Conservation (phyloP, 495 filamentous ascomycete species). For the Penicillium cataractarum region DNA sequence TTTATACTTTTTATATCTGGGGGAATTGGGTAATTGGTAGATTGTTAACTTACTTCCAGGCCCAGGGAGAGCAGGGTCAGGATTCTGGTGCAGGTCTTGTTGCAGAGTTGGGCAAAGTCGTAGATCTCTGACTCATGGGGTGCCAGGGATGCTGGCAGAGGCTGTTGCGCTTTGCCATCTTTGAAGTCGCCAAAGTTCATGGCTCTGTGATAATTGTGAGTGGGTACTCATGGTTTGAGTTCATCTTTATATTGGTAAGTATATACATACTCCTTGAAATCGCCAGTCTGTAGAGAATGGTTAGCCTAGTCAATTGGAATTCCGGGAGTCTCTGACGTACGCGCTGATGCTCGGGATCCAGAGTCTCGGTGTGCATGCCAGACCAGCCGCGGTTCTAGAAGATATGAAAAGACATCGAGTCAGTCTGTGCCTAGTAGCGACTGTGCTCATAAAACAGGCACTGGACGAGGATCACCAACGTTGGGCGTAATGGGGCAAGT, state of each 20-base stretch:
- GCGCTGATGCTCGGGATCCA: constrained; percentile 83
- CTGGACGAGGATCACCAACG: constrained; percentile 34
- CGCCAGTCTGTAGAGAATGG: constrained; percentile 64
- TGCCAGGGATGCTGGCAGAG: constrained; percentile 68
- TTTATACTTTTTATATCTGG: constrained; percentile 18
- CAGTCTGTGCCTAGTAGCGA: neutral
- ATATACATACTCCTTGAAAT: constrained; percentile 91
- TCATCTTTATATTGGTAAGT: too few relatives aligned
- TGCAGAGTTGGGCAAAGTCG: constrained; percentile 70
- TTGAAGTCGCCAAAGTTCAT: constrained; percentile 89
- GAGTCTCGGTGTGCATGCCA: constrained; percentile 82
- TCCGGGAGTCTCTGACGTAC: constrained; percentile 44
- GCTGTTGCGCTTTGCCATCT: constrained; percentile 75
- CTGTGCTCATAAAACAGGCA: neutral
- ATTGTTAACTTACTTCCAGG: constrained; percentile 54
- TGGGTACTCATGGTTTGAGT: neutral
- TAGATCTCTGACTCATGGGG: constrained; percentile 62
- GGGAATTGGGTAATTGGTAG: neutral
- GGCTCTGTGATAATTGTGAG: constrained; percentile 62
- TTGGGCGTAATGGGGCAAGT: constrained; percentile 71
- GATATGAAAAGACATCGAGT: constrained; percentile 5
- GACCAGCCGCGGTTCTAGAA: constrained; percentile 83
- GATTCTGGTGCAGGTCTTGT: constrained; percentile 70
- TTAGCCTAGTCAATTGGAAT: constrained; percentile 18
- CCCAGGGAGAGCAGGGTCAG: constrained; percentile 76